Percentiles rank a stretch among this genome's conserved stretches.
phyloP scores from a whole-genome alignment of 805 yeast species.

The Candida endomychidarum region DNA sequence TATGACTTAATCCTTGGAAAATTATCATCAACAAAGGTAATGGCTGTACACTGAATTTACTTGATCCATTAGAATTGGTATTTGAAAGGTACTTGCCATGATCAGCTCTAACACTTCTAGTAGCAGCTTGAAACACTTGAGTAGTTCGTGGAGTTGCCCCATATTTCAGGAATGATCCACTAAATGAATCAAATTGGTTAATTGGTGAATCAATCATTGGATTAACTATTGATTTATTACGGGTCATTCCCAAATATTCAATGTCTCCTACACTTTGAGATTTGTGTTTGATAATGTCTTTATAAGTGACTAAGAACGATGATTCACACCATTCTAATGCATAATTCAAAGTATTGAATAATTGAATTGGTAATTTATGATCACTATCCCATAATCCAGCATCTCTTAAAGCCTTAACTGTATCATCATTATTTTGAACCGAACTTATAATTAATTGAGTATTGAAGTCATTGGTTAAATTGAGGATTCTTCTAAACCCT shows the following conservation, averaged over 20 bases:
- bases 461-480: conserved; percentile 65
- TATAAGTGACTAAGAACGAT: conserved; percentile 69
- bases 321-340: conserved; percentile 98
- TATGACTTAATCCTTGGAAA: conserved; percentile 56
- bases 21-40: conserved; percentile 63
- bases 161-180: conserved; percentile 13
- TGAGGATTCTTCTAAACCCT: conserved; percentile 84
- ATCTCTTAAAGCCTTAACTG: conserved; percentile 71
- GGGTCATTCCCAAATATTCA: conserved; percentile 17
- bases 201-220: conserved; percentile 11
- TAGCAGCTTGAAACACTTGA: conserved; percentile 54
- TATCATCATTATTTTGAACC: conserved; percentile 63
- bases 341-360: conserved; percentile 77
- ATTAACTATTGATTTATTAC: conserved; percentile 15
- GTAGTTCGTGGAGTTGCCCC: conserved; percentile 53
- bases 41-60: conserved; percentile 48
- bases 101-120: conserved; percentile 43
- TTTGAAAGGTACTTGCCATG: conserved; percentile 18
- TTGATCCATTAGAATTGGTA: neutral
- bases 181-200: conserved; percentile 23
- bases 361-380: conserved; percentile 43
- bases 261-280: conserved; percentile 5
- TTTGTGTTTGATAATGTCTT: conserved; percentile 19
- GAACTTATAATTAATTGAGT: conserved; percentile 79
- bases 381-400: conserved; percentile 73